A percentile compares a stretch with the other conserved stretches of the same genome.
Evolutionary conservation across 108 stramenopile genomes (phyloP).

Genomic region (Cyclotella sp.): DNA sequence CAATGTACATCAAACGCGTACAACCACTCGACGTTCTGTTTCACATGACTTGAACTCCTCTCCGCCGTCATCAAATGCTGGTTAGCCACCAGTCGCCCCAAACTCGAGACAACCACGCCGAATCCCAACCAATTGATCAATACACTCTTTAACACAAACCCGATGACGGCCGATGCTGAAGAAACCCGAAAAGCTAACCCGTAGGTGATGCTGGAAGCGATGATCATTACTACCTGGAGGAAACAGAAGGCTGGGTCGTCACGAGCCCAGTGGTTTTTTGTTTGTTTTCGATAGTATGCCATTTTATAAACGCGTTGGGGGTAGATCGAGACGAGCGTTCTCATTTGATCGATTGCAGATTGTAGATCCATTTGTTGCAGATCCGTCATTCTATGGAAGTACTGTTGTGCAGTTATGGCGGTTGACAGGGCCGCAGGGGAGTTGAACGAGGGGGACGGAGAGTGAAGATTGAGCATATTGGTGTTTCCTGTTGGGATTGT

Average conservation of each 20-base stretch:
- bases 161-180: conserved; percentile 61
- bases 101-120: conserved; percentile 70
- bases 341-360: conserved; percentile 90
- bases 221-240: conserved; percentile 81
- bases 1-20: conserved; percentile 99
- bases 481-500: conserved; percentile 31
- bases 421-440: conserved; percentile 12
- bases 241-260: conserved; percentile 98
- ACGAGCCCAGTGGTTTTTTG: conserved; percentile 98
- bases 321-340: conserved; percentile 65
- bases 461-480: neutral
- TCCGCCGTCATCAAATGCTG: conserved; percentile 68
- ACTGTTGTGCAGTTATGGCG: conserved; percentile 60
- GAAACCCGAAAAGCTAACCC: conserved; percentile 79
- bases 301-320: conserved; percentile 91
- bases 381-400: conserved; percentile 68
- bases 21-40: conserved; percentile 96
- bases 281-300: conserved; percentile 90
- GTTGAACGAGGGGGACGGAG: conserved; percentile 18
- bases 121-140: conserved; percentile 61
- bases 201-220: conserved; percentile 83
- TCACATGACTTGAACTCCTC: conserved; percentile 77
- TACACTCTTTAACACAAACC: conserved; percentile 46
- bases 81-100: conserved; percentile 82
- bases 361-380: conserved; percentile 89